Evolutionary conservation across 2,329 filamentous ascomycete genomes (phyloP), one percentile per base, ranked within the genome.

Genomic region (Fusarium devonianum): DNA sequence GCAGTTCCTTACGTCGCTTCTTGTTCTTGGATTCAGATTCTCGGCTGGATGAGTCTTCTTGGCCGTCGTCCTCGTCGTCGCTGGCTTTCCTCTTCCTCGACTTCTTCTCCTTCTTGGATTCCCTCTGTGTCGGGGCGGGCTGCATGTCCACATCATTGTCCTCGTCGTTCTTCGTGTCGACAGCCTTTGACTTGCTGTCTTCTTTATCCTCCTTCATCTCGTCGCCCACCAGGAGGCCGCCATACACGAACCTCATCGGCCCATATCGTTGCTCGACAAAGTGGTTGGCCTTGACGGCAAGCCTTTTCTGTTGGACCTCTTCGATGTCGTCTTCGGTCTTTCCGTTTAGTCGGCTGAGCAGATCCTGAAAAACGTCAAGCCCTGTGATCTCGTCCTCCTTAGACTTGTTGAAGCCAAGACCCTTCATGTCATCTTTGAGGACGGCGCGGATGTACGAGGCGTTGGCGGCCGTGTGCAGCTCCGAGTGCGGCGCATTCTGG

Each of bases 401-500:
- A 44, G 87, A 87, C 56, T 84, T 80, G 70, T 88, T 88, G 58
- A 92, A 94, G 21, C 94, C 94, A 32, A 99, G 78, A 3, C 94
- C 94, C 32, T 96, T 83, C 63, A 87, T 95, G 69, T 97, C 92
- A 67, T 97, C 92, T 68, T 96, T 96, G 56, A 97, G 74, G 21
- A 85, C 75, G 28, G 96, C 89, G 51, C 88, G 87, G 64, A 97
- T 94, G 69, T 95, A 90, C 3, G 90, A 90, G 18, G 89, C 83
- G 70, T 89, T 95, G 29, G 90, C 92, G 3, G 85, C 83, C 16
- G 88, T 92, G 72, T 92, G 89, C 54, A 89, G 83, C 35, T 85
- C 83, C 21, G 89, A 81, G 65, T 96, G 92, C 0, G 85, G 74
- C 7, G 91, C 86, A 68, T 92, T 80, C 64, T 87, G 81, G 4